phyloP scores from a whole-genome alignment of 73 alveolate genomes.

The Strombidium stylifer region DNA sequence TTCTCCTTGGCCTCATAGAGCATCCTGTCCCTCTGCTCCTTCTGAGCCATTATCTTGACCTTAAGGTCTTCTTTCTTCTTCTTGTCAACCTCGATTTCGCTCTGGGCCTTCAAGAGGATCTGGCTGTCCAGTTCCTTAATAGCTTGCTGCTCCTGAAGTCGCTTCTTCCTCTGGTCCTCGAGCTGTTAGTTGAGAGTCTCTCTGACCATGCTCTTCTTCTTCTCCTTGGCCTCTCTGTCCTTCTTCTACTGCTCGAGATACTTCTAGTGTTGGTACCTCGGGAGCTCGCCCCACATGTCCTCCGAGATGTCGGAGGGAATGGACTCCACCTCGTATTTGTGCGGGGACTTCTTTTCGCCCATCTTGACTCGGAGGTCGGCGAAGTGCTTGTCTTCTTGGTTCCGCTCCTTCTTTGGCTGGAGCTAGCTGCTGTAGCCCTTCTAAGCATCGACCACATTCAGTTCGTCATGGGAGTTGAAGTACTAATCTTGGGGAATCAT shows the following conservation, averaged over 20 bases:
- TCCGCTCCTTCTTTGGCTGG: too few species aligned
- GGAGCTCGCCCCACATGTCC: constrained; percentile 37
- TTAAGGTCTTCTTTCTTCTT: background rate
- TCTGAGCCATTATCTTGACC: background rate
- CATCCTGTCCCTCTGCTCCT: constrained; percentile 18
- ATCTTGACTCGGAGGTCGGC: too few species aligned
- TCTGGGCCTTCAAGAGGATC: background rate
- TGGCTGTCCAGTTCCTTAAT: background rate
- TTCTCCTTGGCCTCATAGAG: constrained; percentile 12
- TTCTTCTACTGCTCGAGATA: background rate
- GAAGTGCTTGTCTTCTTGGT: too few species aligned
- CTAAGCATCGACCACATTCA: too few species aligned
- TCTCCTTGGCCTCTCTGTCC: constrained; percentile 4
- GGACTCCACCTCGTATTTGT: background rate
- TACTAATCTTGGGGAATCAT: too few species aligned
- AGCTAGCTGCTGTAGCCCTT: too few species aligned
- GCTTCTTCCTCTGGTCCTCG: background rate
- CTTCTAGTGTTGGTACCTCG: constrained; percentile 11
- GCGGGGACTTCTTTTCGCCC: too few species aligned
- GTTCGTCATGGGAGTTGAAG: too few species aligned
- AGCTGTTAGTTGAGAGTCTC: constrained; percentile 4
- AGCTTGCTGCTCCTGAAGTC: background rate
- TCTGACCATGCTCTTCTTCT: constrained; percentile 6
- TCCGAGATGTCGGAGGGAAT: constrained; percentile 28
- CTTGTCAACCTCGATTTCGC: constrained; percentile 8